phyloP scores from a whole-genome alignment of 306 rosid species.

The Abrus precatorius region DNA sequence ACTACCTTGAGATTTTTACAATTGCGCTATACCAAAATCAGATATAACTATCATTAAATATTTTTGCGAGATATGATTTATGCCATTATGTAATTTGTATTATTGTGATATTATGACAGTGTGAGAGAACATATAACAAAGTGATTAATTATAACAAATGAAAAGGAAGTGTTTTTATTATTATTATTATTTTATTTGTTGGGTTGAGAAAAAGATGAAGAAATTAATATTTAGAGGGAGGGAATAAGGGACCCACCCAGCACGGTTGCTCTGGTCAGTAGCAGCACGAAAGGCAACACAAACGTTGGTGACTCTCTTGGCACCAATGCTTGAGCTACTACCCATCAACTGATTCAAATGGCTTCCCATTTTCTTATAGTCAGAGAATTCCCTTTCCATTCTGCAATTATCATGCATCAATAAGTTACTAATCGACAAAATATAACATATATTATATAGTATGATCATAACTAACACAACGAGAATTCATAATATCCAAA shows the following conservation, averaged over 20 bases:
- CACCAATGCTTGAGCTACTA: constrained; percentile 97
- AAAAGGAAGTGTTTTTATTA: neutral
- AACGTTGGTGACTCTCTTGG: constrained; percentile 80
- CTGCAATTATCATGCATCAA: constrained; percentile 36
- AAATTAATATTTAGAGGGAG: neutral
- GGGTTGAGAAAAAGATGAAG: neutral
- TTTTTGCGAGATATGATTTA: too few relatives aligned
- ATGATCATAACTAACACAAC: too few relatives aligned
- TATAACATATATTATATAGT: too few relatives aligned
- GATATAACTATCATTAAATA: neutral
- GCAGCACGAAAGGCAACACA: constrained; percentile 90
- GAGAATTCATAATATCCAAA: too few relatives aligned
- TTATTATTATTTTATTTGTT: neutral
- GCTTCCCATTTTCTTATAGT: constrained; percentile 74
- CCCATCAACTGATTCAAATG: constrained; percentile 92
- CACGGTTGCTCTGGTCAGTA: constrained; percentile 74
- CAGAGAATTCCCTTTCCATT: constrained; percentile 72
- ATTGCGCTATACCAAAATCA: neutral
- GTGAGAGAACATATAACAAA: neutral
- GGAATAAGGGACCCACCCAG: constrained; percentile 58
- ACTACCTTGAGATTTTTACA: neutral
- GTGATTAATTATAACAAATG: neutral
- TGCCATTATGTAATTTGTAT: too few relatives aligned
- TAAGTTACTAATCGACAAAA: too few relatives aligned
- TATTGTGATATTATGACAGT: too few relatives aligned